Base-by-base conservation (phyloP, 1,284 basidiomycete species). In the Gastroboletus turbinatus region DNA sequence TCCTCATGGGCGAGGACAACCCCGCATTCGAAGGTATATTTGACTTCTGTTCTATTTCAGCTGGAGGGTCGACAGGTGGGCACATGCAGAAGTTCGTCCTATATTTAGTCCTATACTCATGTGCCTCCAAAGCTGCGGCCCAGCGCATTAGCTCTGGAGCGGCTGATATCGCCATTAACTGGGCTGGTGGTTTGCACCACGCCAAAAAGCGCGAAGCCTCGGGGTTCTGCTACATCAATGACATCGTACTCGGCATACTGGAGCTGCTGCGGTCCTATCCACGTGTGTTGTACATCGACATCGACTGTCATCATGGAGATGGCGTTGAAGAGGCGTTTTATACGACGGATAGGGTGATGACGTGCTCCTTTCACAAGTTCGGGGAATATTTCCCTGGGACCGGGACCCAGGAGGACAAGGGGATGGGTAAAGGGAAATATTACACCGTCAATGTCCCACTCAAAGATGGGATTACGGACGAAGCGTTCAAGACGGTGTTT, bases 301-400 rank as follows among this genome's bases (percentile, higher is more conserved):
- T 99, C 55, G 96, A 99, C 73, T 94, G 95, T 55, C 96, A 98
- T 72, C 96, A 99, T 67, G 96, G 96, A 8, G 97, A 99, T 69
- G 97, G 96, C 19, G 96, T 99, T 35, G 96, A 99, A 67, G 96
- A 99, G 71, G 97, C 96, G 1, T 99, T 99, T 78, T 98, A 98
- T 73, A 95, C 93, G 25, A 98, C 94, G 4, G 92, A 99, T 71
- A 81, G 96, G 51, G 96, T 99, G 63, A 94, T 98, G 89, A 98
- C 96, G 4, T 88, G 87, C 70, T 90, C 90, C 40, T 97, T 99
- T 71, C 97, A 99, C 79, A 94, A 95, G 69, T 98, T 91, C 67
- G 96, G 96, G 23, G 95, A 98, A 67, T 99, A 94, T 73, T 99
- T 99, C 72, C 96, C 96, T 1, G 96, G 96, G 2, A 97, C 95